Percentiles rank a stretch among this genome's conserved stretches.
Evolutionary conservation across 1,284 basidiomycete species (phyloP).

Genomic region (Vanrija humicola): DNA sequence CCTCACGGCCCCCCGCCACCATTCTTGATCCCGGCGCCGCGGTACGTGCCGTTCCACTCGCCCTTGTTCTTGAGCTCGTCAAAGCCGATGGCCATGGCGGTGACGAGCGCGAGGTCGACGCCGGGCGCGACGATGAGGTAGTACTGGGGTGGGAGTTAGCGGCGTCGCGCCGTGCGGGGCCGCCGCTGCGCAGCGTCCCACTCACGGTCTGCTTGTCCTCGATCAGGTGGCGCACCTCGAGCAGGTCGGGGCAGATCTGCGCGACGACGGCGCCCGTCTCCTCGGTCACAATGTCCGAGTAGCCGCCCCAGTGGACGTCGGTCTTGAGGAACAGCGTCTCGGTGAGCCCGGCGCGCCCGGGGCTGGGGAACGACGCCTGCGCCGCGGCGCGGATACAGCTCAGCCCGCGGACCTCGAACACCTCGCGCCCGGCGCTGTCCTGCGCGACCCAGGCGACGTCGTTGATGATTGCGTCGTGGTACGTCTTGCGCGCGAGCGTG

Average conservation of each 20-base stretch:
- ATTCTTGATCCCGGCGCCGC: too few species aligned
- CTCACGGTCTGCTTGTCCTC: slow-evolving; percentile 41
- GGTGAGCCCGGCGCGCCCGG: background rate
- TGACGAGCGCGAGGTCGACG: slow-evolving; percentile 15
- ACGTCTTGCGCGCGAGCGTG: background rate
- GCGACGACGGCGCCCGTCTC: slow-evolving; percentile 32
- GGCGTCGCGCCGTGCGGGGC: background rate
- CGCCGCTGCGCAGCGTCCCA: background rate
- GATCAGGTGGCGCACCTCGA: slow-evolving; percentile 35
- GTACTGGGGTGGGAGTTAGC: background rate
- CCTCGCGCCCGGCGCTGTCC: slow-evolving; percentile 26
- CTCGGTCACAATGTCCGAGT: slow-evolving; percentile 29
- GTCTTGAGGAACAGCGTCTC: slow-evolving; percentile 10
- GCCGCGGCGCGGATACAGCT: background rate
- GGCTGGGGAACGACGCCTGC: background rate
- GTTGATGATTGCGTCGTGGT: background rate
- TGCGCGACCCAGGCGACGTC: slow-evolving; percentile 25
- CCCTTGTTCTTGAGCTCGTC: slow-evolving; percentile 13
- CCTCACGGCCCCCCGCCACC: too few species aligned
- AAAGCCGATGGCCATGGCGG: slow-evolving; percentile 9
- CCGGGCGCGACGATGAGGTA: slow-evolving; percentile 10
- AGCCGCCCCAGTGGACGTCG: slow-evolving; percentile 39
- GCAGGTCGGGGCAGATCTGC: slow-evolving; percentile 39
- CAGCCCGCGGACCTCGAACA: slow-evolving; percentile 30
- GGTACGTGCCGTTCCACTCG: background rate